A percentile compares a stretch with the other conserved stretches of the same genome.
These are phyloP conservation scores for Leucocoprinus leucothites DNA, from an alignment of 768 basidiomycete genomes.

Conservation along the genomic window DNA sequence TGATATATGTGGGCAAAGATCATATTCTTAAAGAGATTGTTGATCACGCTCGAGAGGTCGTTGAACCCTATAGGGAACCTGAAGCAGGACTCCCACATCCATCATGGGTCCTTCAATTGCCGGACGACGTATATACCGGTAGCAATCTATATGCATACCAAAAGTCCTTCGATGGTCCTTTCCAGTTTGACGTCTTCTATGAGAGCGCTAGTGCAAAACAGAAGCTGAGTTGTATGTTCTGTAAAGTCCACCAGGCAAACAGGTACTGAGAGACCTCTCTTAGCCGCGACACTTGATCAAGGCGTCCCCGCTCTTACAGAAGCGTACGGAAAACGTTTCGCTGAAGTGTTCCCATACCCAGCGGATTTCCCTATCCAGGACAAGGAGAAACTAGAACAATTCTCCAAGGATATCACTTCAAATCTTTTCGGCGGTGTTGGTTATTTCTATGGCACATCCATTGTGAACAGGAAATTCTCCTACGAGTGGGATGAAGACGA, in stretches of 20 bases:
- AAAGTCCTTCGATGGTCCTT: conserved; percentile 79
- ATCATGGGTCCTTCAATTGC: conserved; percentile 71
- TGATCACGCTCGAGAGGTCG: conserved; percentile 49
- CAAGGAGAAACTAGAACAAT: conserved; percentile 51
- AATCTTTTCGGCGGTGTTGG: conserved; percentile 92
- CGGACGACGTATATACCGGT: conserved; percentile 66
- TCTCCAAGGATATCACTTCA: conserved; percentile 87
- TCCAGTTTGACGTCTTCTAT: conserved; percentile 88
- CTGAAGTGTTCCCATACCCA: conserved; percentile 64
- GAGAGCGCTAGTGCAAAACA: conserved; percentile 71
- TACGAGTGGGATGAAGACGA: conserved; percentile 89
- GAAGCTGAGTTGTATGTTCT: conserved; percentile 57
- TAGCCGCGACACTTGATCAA: conserved; percentile 63
- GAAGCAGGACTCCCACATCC: conserved; percentile 63
- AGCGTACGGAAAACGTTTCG: conserved; percentile 67
- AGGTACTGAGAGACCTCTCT: not conserved
- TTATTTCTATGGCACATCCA: conserved; percentile 90
- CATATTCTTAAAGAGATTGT: conserved; percentile 59
- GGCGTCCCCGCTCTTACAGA: conserved; percentile 66
- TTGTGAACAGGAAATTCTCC: conserved; percentile 80
- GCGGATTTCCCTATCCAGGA: conserved; percentile 47
- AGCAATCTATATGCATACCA: conserved; percentile 88
- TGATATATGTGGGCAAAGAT: conserved; percentile 38
- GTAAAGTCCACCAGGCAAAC: not conserved
- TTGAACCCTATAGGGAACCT: conserved; percentile 53